Evolutionary conservation across 495 filamentous ascomycete genomes (phyloP).

Genomic region (Trichoderma asperelloides): DNA sequence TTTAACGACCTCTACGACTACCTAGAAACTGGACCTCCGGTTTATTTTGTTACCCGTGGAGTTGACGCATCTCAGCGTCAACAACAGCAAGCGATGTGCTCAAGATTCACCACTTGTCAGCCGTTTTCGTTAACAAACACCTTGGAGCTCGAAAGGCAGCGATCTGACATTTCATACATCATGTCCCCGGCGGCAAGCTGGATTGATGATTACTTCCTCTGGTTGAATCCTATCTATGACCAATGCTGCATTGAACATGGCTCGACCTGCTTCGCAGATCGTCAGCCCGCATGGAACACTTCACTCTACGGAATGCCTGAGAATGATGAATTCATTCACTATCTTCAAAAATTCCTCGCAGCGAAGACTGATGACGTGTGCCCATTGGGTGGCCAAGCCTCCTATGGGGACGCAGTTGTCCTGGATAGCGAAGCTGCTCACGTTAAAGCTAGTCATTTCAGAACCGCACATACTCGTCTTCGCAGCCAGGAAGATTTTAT

Average conservation of each 20-base stretch:
- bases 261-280: slow-evolving; percentile 66
- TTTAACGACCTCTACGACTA: slow-evolving; percentile 94
- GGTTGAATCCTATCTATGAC: slow-evolving; percentile 80
- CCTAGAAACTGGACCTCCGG: slow-evolving; percentile 82
- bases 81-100: slow-evolving; percentile 78
- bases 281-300: slow-evolving; percentile 76
- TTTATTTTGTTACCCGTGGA: slow-evolving; percentile 86
- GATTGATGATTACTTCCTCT: slow-evolving; percentile 93
- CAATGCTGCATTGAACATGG: slow-evolving; percentile 62
- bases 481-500: slow-evolving; percentile 91
- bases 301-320: slow-evolving; percentile 86
- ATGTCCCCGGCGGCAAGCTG: slow-evolving; percentile 88
- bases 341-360: slow-evolving; percentile 71
- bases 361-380: slow-evolving; percentile 75
- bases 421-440: slow-evolving; percentile 56
- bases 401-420: slow-evolving; percentile 79
- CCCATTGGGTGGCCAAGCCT: slow-evolving; percentile 76
- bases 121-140: slow-evolving; percentile 76
- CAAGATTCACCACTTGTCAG: slow-evolving; percentile 82
- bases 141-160: slow-evolving; percentile 85
- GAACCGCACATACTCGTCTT: slow-evolving; percentile 78
- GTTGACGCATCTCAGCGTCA: slow-evolving; percentile 65
- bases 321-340: slow-evolving; percentile 79
- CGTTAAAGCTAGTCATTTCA: slow-evolving; percentile 80
- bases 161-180: slow-evolving; percentile 83